phyloP scores from a whole-genome alignment of 192 early-diverging fungal genomes.

The Coemansia sp. region DNA sequence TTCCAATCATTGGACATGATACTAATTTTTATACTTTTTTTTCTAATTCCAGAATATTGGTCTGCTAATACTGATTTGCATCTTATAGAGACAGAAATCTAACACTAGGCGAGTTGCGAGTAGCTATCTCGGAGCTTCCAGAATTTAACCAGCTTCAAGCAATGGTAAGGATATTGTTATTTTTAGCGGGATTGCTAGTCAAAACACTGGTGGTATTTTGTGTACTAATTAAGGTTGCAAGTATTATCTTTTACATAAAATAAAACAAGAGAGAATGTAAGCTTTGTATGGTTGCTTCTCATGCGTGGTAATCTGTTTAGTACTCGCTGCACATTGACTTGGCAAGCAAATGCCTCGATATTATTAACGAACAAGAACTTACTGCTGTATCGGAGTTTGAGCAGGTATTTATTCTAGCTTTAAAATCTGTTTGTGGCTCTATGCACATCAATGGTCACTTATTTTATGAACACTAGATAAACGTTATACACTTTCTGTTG shows the following conservation, averaged over 20 bases:
- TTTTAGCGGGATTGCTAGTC: background rate
- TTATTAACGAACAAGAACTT: conserved; percentile 32
- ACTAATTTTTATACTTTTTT: no score
- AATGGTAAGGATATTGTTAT: conserved; percentile 26
- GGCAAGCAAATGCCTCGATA: conserved; percentile 45
- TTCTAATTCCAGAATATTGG: no score
- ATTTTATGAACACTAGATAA: background rate
- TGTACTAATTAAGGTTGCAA: no score
- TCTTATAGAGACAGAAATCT: conserved; percentile 31
- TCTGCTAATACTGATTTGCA: background rate
- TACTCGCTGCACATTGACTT: conserved; percentile 57
- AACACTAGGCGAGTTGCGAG: conserved; percentile 40
- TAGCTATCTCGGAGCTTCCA: conserved; percentile 44
- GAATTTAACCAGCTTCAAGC: conserved; percentile 53
- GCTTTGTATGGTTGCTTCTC: background rate
- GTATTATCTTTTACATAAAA: no score
- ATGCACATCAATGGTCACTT: no score
- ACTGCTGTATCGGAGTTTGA: conserved; percentile 46
- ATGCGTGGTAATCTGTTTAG: conserved; percentile 14
- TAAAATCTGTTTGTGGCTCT: no score
- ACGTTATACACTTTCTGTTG: background rate
- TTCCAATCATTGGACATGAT: background rate
- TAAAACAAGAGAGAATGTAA: background rate
- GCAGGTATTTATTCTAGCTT: conserved; percentile 32
- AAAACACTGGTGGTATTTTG: background rate